Conservation (phyloP, 179 eudicot genomes). For the Amaranthus tricolor region DNA sequence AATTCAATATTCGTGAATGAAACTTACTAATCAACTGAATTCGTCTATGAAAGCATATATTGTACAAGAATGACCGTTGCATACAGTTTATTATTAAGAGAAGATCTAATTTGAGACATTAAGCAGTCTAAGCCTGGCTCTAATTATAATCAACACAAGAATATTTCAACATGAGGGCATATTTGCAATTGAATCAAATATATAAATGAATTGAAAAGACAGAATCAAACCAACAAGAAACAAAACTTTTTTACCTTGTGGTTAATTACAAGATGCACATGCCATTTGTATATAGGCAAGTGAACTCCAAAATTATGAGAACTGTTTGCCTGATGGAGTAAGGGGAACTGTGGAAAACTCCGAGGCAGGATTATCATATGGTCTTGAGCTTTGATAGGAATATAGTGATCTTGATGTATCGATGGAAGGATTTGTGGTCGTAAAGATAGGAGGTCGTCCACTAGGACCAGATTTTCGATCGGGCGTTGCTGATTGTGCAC, state of each 20-base stretch:
- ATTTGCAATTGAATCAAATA: slow-evolving; percentile 46
- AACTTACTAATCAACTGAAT: too few species aligned
- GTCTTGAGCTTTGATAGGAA: slow-evolving; percentile 39
- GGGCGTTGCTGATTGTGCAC: slow-evolving; percentile 24
- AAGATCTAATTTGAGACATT: not conserved
- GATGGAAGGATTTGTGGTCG: slow-evolving; percentile 35
- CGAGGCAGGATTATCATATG: slow-evolving; percentile 50
- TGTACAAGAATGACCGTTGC: not conserved
- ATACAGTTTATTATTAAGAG: not conserved
- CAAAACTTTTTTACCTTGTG: slow-evolving; percentile 26
- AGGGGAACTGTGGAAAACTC: slow-evolving; percentile 97
- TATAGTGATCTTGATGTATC: slow-evolving; percentile 36
- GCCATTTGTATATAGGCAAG: slow-evolving; percentile 30
- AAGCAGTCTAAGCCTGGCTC: not conserved
- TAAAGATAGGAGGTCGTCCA: slow-evolving; percentile 36
- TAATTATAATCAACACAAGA: slow-evolving; percentile 5
- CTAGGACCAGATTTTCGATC: slow-evolving; percentile 31
- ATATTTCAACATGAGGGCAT: not conserved
- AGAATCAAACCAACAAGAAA: not conserved
- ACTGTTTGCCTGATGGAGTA: slow-evolving; percentile 56
- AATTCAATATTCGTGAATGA: too few species aligned
- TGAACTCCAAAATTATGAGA: slow-evolving; percentile 31
- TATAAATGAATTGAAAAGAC: slow-evolving; percentile 36
- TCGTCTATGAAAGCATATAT: not conserved
- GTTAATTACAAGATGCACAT: slow-evolving; percentile 29